Evolutionary conservation across 2,329 filamentous ascomycete species (phyloP).

Genomic region (Byssochlamys sp.): DNA sequence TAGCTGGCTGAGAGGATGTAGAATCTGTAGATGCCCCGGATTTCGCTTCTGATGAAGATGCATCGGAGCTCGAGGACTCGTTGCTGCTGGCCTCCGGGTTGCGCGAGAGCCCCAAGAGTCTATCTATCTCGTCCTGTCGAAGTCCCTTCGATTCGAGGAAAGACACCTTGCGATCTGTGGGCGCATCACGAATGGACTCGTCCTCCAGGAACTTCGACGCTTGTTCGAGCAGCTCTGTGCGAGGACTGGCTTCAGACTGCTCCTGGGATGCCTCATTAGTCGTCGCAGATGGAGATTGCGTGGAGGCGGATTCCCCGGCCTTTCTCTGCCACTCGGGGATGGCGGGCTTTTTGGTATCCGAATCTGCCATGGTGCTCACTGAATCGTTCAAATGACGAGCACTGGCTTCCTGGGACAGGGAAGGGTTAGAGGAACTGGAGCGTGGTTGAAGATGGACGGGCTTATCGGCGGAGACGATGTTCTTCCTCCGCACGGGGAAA

Average conservation of each 20-base stretch:
- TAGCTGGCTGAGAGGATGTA: constrained; percentile 5
- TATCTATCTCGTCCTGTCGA: constrained; percentile 55
- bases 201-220: constrained; percentile 69
- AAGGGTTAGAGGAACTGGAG: neutral
- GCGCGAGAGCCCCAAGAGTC: constrained; percentile 45
- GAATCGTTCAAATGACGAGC: neutral
- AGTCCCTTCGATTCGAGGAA: constrained; percentile 75
- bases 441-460: neutral
- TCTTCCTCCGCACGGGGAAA: neutral
- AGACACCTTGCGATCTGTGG: constrained; percentile 60
- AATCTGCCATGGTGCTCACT: constrained; percentile 23
- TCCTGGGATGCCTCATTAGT: constrained; percentile 20
- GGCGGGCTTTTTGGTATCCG: constrained; percentile 21
- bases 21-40: constrained; percentile 2
- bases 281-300: constrained; percentile 21
- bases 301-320: constrained; percentile 20
- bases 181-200: constrained; percentile 58
- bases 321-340: constrained; percentile 34
- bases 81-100: constrained; percentile 16
- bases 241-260: constrained; percentile 12
- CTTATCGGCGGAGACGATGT: neutral
- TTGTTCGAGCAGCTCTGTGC: constrained; percentile 48
- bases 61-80: constrained; percentile 5
- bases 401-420: neutral
- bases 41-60: neutral